A percentile compares a stretch with the other conserved stretches of the same genome.
Evolutionary conservation across 1,284 basidiomycete species (phyloP).

Genomic region (Agaricales sp.): DNA sequence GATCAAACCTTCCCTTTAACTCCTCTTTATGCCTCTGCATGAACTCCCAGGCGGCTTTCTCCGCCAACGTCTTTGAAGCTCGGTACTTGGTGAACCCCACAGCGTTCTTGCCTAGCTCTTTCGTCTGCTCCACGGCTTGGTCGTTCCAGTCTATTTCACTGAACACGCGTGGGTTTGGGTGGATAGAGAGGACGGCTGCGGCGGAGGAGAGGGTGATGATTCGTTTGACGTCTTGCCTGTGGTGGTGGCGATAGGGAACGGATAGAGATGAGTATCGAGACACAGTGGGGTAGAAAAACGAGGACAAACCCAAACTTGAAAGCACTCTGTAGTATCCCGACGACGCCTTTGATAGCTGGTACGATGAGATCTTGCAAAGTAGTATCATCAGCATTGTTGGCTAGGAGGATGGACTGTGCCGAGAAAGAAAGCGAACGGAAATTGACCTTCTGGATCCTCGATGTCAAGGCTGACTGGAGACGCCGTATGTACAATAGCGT

Average conservation of each 20-base stretch:
- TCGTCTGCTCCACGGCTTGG: constrained; percentile 30
- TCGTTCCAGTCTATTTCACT: constrained; percentile 53
- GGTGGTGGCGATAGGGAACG: no score
- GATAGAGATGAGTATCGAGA: not conserved
- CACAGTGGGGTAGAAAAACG: not conserved
- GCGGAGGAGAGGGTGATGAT: constrained; percentile 58
- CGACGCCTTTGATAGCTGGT: constrained; percentile 32
- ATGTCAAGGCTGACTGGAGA: constrained; percentile 29
- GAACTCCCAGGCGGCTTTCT: constrained; percentile 39
- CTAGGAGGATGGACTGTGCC: not conserved
- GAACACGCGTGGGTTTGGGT: constrained; percentile 20
- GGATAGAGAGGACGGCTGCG: constrained; percentile 36
- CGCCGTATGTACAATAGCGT: constrained; percentile 34
- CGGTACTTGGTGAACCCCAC: constrained; percentile 23
- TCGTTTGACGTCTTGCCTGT: constrained; percentile 36
- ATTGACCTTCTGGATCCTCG: constrained; percentile 27
- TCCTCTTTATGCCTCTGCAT: constrained; percentile 24
- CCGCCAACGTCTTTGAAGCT: constrained; percentile 36
- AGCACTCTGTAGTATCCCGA: constrained; percentile 28
- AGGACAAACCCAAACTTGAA: constrained; percentile 21
- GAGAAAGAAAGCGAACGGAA: not conserved
- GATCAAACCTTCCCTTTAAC: constrained; percentile 25
- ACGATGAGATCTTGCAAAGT: constrained; percentile 29
- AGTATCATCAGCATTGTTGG: no score
- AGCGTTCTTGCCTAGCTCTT: constrained; percentile 32